phyloP scores from a whole-genome alignment of 331 rosid species.

The Stylosanthes scabra region DNA sequence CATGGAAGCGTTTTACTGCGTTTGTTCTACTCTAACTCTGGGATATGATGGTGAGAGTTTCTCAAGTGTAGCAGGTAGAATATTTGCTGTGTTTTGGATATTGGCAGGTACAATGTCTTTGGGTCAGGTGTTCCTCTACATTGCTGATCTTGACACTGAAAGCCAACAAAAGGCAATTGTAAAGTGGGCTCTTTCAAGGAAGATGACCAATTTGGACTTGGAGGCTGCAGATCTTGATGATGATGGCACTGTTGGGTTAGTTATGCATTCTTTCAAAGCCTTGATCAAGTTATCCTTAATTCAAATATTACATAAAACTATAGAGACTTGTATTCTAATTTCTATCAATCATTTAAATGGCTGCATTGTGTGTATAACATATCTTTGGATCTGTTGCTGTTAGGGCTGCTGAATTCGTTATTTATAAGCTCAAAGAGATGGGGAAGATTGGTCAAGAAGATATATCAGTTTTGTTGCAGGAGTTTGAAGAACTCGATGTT shows the following conservation, averaged over 20 bases:
- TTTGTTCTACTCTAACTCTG: conserved; percentile 64
- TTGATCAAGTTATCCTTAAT: too few species aligned
- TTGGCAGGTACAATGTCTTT: conserved; percentile 66
- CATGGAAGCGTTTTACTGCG: conserved; percentile 71
- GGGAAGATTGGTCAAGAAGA: conserved; percentile 90
- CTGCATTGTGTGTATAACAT: conserved; percentile 9
- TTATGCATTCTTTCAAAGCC: conserved; percentile 35
- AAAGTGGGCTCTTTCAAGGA: conserved; percentile 69
- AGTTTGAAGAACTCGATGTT: conserved; percentile 87
- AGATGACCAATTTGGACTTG: conserved; percentile 65
- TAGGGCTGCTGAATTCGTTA: conserved; percentile 81
- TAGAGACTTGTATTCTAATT: not conserved
- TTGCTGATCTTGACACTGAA: conserved; percentile 80
- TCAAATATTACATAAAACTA: not conserved
- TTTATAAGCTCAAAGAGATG: conserved; percentile 91
- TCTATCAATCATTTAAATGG: not conserved
- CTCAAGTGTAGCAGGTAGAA: conserved; percentile 76
- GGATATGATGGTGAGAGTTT: conserved; percentile 88
- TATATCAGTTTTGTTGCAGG: conserved; percentile 68
- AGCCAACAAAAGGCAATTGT: conserved; percentile 64
- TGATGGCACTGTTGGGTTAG: conserved; percentile 86
- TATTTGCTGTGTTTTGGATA: conserved; percentile 88
- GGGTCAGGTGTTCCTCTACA: conserved; percentile 85
- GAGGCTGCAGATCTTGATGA: conserved; percentile 92
- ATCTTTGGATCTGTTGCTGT: conserved; percentile 8